Percentiles rank a stretch among this genome's conserved stretches.
Evolutionary conservation across 139 green algal genomes (phyloP).

Genomic region (Astrephomene gubernaculifera): DNA sequence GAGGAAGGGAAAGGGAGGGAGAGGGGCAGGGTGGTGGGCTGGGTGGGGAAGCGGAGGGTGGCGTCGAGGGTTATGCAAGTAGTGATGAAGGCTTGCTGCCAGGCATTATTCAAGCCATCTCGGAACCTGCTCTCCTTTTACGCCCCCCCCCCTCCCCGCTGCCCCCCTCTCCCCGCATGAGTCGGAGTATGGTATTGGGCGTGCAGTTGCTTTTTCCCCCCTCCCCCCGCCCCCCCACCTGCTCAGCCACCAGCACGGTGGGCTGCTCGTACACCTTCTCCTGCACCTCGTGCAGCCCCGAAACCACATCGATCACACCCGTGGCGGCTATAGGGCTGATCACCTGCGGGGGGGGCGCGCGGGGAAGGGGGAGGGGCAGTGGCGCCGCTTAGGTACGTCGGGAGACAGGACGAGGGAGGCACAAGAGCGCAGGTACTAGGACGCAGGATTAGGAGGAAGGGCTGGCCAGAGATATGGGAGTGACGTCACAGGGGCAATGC

Average conservation of each 20-base stretch:
- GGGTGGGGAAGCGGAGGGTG: not conserved
- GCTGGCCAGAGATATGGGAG: too few relatives aligned
- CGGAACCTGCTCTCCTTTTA: too few relatives aligned
- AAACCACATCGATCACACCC: conserved; percentile 82
- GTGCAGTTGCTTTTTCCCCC: too few relatives aligned
- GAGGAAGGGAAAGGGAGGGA: not conserved
- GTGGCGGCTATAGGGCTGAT: conserved; percentile 80
- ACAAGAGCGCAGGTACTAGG: too few relatives aligned
- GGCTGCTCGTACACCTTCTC: conserved; percentile 87
- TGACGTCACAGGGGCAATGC: too few relatives aligned
- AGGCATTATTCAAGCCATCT: too few relatives aligned
- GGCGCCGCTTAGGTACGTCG: too few relatives aligned
- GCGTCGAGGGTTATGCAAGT: not conserved
- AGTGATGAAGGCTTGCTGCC: too few relatives aligned
- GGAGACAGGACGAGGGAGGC: too few relatives aligned
- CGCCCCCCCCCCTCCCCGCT: not conserved
- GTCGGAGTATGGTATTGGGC: too few relatives aligned
- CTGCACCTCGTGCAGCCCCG: conserved; percentile 85
- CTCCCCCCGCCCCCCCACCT: conserved; percentile 45
- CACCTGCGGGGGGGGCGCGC: conserved; percentile 50
- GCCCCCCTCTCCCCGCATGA: not conserved
- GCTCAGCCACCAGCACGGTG: conserved; percentile 88
- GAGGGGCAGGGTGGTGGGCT: not conserved
- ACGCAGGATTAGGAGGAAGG: too few relatives aligned
- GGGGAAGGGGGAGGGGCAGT: not conserved